A percentile compares a stretch with the other conserved stretches of the same genome.
Conservation (phyloP, 192 early-diverging fungal species). For the Gonapodya prolifera region DNA sequence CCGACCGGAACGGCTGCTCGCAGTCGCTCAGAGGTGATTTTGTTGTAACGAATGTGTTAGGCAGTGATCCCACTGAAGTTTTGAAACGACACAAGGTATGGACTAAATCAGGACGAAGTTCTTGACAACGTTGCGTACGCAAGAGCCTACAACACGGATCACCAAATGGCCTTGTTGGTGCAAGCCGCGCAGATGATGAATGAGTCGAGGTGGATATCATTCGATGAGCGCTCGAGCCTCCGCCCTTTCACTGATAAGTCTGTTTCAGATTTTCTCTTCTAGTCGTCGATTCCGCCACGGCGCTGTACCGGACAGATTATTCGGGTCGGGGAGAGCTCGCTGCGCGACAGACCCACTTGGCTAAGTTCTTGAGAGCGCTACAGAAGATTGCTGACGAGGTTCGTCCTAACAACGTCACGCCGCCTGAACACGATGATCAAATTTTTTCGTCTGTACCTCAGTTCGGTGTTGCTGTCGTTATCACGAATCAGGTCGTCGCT, state of each 20-base stretch:
- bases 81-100: constrained; percentile 19
- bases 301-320: constrained; percentile 94
- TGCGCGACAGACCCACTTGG: constrained; percentile 89
- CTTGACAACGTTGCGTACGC: constrained; percentile 92
- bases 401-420: too few relatives aligned
- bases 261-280: constrained; percentile 56
- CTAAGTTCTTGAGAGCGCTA: constrained; percentile 73
- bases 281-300: constrained; percentile 85
- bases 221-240: background rate
- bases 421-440: too few relatives aligned
- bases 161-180: constrained; percentile 72
- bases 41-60: background rate
- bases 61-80: background rate
- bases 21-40: constrained; percentile 67
- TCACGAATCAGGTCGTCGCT: constrained; percentile 97
- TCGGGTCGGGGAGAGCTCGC: constrained; percentile 89
- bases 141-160: constrained; percentile 90
- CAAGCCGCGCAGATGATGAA: constrained; percentile 78
- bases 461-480: constrained; percentile 94
- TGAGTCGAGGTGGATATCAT: background rate
- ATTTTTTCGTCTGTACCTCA: constrained; percentile 15
- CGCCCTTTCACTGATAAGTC: background rate
- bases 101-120: constrained; percentile 67
- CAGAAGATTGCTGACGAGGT: constrained; percentile 85
- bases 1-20: constrained; percentile 74